Evolutionary conservation across 2,329 filamentous ascomycete genomes (phyloP).

Genomic region (Fusarium abutilonis): DNA sequence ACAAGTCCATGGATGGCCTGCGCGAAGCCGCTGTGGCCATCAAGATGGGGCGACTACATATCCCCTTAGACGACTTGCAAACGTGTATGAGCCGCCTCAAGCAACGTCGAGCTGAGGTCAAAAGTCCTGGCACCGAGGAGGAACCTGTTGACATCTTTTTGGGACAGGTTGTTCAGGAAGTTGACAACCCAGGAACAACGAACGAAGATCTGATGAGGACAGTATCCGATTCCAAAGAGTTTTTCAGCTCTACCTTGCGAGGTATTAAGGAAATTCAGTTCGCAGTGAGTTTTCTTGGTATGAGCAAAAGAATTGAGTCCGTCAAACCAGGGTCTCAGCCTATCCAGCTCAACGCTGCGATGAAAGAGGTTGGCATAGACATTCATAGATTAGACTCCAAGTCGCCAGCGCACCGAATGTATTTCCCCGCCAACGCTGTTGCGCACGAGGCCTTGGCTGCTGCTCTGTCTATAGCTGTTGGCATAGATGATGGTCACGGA

Average conservation of each 20-base stretch:
- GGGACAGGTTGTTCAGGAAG: conserved; percentile 77
- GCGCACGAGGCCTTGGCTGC: conserved; percentile 94
- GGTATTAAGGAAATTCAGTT: conserved; percentile 98
- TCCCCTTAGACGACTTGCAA: conserved; percentile 88
- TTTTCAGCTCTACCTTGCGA: conserved; percentile 86
- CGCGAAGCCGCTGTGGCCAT: conserved; percentile 89
- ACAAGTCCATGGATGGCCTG: conserved; percentile 85
- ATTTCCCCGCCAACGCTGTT: conserved; percentile 91
- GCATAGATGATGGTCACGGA: conserved; percentile 87
- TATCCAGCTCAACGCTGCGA: conserved; percentile 84
- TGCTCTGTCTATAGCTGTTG: conserved; percentile 90
- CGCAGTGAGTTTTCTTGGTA: conserved; percentile 87
- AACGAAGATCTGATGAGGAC: conserved; percentile 78
- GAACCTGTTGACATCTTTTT: conserved; percentile 71
- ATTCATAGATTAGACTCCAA: conserved; percentile 90
- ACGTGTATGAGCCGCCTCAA: conserved; percentile 68
- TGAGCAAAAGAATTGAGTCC: conserved; percentile 81
- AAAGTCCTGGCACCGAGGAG: conserved; percentile 53
- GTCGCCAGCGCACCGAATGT: conserved; percentile 97
- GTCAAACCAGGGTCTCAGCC: conserved; percentile 74
- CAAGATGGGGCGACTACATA: conserved; percentile 88
- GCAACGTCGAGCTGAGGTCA: conserved; percentile 52
- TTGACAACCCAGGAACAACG: conserved; percentile 72
- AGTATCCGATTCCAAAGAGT: conserved; percentile 91
- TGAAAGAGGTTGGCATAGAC: conserved; percentile 96